Percentiles rank a stretch among this genome's conserved stretches.
phyloP scores from a whole-genome alignment of 768 basidiomycete genomes.

The Kwoniella mangroviensis region DNA sequence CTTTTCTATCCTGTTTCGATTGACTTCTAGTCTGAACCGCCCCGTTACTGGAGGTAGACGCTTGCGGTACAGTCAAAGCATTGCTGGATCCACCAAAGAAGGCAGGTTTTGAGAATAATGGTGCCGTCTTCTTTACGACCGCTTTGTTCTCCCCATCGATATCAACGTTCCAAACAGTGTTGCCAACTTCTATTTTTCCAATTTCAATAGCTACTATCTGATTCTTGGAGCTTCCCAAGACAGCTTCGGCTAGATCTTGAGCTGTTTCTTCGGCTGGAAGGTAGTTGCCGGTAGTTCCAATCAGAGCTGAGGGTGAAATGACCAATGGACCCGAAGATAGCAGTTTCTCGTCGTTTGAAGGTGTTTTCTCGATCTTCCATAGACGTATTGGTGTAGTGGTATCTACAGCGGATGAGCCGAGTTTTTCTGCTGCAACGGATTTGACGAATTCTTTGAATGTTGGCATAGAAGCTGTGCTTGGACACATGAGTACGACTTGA shows the following conservation, averaged over 20 bases:
- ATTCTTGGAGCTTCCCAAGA: constrained; percentile 21
- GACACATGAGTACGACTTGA: constrained; percentile 34
- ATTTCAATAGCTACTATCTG: constrained; percentile 72
- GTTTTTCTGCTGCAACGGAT: constrained; percentile 19
- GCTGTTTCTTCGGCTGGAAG: constrained; percentile 5
- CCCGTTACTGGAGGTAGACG: constrained; percentile 1
- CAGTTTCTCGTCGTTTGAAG: constrained; percentile 22
- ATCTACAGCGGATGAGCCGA: constrained; percentile 1
- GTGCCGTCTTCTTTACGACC: constrained; percentile 33
- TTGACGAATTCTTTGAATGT: constrained; percentile 33
- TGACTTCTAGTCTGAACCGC: constrained; percentile 54
- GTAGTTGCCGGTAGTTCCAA: neutral
- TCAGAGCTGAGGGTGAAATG: constrained; percentile 16
- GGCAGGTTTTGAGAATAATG: constrained; percentile 46
- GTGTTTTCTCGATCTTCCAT: constrained; percentile 22
- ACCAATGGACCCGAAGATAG: constrained; percentile 20
- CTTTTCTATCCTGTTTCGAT: constrained; percentile 28
- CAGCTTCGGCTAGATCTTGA: constrained; percentile 55
- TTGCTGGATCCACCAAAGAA: constrained; percentile 37
- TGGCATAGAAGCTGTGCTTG: constrained; percentile 35
- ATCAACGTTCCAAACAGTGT: constrained; percentile 64
- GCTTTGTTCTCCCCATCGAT: constrained; percentile 42
- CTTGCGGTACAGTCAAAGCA: constrained; percentile 9
- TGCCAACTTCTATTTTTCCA: constrained; percentile 56
- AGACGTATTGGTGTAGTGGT: constrained; percentile 7